Evolutionary conservation across 768 basidiomycete genomes (phyloP), one percentile per base, ranked within the genome.

Genomic region (Amanita muscaria): DNA sequence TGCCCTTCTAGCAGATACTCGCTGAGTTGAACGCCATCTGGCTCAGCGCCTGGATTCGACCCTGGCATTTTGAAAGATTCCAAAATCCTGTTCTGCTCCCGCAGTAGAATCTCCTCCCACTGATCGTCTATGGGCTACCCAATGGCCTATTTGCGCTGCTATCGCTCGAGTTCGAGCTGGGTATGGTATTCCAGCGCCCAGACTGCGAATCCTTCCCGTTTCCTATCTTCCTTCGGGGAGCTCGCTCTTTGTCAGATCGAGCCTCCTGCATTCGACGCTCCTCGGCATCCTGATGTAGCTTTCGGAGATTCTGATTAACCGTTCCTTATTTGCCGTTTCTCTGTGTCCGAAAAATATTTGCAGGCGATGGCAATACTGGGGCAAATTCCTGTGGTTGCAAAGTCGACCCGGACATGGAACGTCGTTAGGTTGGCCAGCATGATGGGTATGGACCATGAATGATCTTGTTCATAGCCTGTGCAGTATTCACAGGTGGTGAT

Each of bases 241-340:
- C 40, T 5, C 46, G 38, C 27, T 47, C 39, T 3, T 40, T 32
- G 24, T 42, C 40, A 38, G 46, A 33, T 40, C 40, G 24, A 35
- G 36, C 36, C 5, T 46, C 44, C 19, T 46, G 44, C 8, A 46
- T 25, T 6, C 36, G 36, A 14, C 37, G 35, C 39, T 38, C 44
- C 6, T 46, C 35, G 9, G 46, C 46, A 22, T 47, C 46, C 16
- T 47, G 39, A 35, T 40, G 34, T 31, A 47, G 32, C 33, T 40
- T 34, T 34, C 34, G 32, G 30, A 41, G 40, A 22, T 47, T 41
- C 18, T n/a, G n/a, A n/a, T n/a, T n/a, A n/a, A n/a, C n/a, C n/a
- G n/a, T 40, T 40, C 40, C 41, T 47, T 38, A 47, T 33, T 24
- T 47, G 38, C 11, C 34, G 9, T 10, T 47, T 47, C 46, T 27